Percentiles rank a stretch among this genome's conserved stretches.
These are phyloP conservation scores for Phytophthora rubi DNA, from an alignment of 352 stramenopile genomes.

Conservation along the genomic window DNA sequence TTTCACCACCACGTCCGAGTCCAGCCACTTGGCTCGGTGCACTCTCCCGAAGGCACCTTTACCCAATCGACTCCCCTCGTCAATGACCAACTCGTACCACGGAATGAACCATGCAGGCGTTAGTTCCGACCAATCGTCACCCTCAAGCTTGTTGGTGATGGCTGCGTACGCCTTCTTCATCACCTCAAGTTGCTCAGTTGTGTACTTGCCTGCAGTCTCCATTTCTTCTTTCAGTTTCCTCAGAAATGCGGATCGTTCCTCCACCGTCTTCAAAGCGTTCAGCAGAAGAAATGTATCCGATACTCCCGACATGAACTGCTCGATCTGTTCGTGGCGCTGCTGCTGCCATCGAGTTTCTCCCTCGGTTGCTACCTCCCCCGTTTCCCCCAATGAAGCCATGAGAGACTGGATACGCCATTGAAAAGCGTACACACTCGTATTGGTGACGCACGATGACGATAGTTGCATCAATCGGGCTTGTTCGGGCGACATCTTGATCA, in stretches of 20 bases:
- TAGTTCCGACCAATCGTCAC: not conserved
- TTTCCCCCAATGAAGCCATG: not conserved
- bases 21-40: not conserved
- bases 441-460: too few relatives aligned
- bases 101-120: not conserved
- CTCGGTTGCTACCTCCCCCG: too few relatives aligned
- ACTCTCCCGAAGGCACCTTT: not conserved
- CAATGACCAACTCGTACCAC: not conserved
- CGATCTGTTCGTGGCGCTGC: too few relatives aligned
- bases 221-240: not conserved
- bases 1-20: slow-evolving; percentile 2
- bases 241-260: not conserved
- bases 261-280: not conserved
- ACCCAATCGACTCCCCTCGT: not conserved
- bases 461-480: too few relatives aligned
- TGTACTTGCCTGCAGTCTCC: not conserved
- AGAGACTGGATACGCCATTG: too few relatives aligned
- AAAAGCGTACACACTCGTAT: too few relatives aligned
- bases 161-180: not conserved
- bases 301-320: too few relatives aligned
- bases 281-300: not conserved
- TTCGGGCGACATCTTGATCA: too few relatives aligned
- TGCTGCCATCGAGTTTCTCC: not conserved
- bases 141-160: not conserved
- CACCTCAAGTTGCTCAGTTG: not conserved